Conservation (phyloP, 2,329 filamentous ascomycete genomes). For the Dryadomyces quercivorus region DNA sequence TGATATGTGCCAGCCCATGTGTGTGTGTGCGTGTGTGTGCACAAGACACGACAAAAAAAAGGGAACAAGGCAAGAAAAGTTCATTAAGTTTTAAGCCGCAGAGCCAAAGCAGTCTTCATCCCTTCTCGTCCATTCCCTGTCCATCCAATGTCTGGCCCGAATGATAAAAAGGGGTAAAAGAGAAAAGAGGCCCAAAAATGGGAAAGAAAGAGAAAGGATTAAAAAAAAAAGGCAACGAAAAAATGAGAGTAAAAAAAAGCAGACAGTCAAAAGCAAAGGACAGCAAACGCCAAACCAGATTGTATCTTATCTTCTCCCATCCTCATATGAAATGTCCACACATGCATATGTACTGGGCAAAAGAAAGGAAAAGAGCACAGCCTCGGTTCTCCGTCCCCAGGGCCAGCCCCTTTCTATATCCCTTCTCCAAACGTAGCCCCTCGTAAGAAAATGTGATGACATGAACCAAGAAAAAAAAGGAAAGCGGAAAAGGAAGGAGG, state of each 20-base stretch:
- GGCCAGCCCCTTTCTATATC: background rate
- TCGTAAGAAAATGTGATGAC: background rate
- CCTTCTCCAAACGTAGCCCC: background rate
- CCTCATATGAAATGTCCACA: conserved; percentile 1
- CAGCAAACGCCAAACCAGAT: background rate
- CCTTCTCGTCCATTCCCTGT: background rate
- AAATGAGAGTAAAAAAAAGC: background rate
- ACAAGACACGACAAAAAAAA: background rate
- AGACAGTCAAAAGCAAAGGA: background rate
- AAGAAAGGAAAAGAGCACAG: background rate
- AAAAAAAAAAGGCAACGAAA: background rate
- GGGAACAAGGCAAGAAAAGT: background rate
- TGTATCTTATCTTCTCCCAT: background rate
- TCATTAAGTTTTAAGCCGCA: background rate
- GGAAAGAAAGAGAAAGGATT: background rate
- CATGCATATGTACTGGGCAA: background rate
- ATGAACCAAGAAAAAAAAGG: background rate
- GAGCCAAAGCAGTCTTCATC: background rate
- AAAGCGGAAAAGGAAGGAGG: background rate
- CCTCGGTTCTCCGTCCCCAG: background rate
- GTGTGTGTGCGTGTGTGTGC: background rate
- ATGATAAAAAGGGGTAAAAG: background rate
- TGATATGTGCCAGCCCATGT: too few species aligned
- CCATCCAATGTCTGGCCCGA: background rate
- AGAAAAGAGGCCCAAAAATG: background rate